These are phyloP conservation scores for Marasmius sp. DNA, from an alignment of 1,284 basidiomycete species.

Conservation along the genomic window DNA sequence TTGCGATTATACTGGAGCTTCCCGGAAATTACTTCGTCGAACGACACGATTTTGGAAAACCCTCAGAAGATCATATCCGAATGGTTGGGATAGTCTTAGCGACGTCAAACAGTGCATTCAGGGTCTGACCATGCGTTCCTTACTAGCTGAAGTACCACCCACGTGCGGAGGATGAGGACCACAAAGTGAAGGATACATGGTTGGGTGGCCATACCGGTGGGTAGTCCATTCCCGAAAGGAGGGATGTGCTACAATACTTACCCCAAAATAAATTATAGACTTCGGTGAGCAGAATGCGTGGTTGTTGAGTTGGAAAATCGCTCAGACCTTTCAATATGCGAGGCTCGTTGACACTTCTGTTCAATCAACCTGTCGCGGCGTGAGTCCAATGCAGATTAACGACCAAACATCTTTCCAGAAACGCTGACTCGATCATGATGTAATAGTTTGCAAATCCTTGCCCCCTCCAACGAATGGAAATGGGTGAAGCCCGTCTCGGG, in stretches of 20 bases:
- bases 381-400: neutral
- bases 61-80: neutral
- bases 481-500: neutral
- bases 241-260: neutral
- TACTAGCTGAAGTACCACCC: neutral
- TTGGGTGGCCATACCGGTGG: neutral
- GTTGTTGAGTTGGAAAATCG: neutral
- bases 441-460: neutral
- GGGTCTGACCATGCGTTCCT: neutral
- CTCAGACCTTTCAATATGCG: neutral
- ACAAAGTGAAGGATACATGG: neutral
- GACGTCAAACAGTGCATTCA: neutral
- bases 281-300: neutral
- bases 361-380: neutral
- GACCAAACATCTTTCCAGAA: neutral
- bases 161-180: neutral
- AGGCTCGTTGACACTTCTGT: neutral
- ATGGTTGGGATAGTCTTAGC: neutral
- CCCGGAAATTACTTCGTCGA: neutral
- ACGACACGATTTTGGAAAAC: neutral
- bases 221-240: neutral
- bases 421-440: neutral
- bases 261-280: neutral
- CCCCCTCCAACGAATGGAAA: neutral
- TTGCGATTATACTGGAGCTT: neutral